Evolutionary conservation across 2,329 filamentous ascomycete genomes (phyloP).

Genomic region (Hypoxylon sp.): DNA sequence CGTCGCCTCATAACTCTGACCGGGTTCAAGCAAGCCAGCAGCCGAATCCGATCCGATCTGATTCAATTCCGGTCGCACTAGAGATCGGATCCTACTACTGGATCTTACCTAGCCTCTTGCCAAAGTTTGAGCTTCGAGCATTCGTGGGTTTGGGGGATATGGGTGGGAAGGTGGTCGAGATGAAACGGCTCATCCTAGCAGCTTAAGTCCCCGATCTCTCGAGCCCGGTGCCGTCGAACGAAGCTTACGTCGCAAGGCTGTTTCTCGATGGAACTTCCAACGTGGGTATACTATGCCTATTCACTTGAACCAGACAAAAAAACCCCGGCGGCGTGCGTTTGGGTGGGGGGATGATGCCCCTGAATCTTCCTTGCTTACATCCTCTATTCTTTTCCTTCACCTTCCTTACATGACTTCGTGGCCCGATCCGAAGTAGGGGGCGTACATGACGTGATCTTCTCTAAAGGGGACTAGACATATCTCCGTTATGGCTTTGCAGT

Average conservation of each 20-base stretch:
- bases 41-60: neutral
- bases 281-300: slow-evolving; percentile 41
- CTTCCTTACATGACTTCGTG: slow-evolving; percentile 57
- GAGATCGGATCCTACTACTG: neutral
- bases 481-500: slow-evolving; percentile 53
- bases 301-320: slow-evolving; percentile 53
- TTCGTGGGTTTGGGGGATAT: neutral
- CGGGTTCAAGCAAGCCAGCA: slow-evolving; percentile 2
- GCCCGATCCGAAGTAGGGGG: slow-evolving; percentile 50
- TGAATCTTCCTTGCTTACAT: slow-evolving; percentile 38
- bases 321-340: slow-evolving; percentile 34
- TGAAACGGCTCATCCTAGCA: slow-evolving; percentile 8
- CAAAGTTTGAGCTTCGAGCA: neutral
- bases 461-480: slow-evolving; percentile 53
- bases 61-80: too few relatives aligned
- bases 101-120: neutral
- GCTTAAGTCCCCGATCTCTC: slow-evolving; percentile 19
- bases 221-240: slow-evolving; percentile 27
- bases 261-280: slow-evolving; percentile 28
- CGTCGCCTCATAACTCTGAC: slow-evolving; percentile 22
- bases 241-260: slow-evolving; percentile 15
- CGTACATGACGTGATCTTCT: slow-evolving; percentile 57
- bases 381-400: slow-evolving; percentile 46
- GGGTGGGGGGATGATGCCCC: slow-evolving; percentile 29
- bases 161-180: slow-evolving; percentile 11